A percentile compares a stretch with the other conserved stretches of the same genome.
These are phyloP conservation scores for Nigrospora oryzae DNA, from an alignment of 2,329 filamentous ascomycete genomes.

Conservation along the genomic window DNA sequence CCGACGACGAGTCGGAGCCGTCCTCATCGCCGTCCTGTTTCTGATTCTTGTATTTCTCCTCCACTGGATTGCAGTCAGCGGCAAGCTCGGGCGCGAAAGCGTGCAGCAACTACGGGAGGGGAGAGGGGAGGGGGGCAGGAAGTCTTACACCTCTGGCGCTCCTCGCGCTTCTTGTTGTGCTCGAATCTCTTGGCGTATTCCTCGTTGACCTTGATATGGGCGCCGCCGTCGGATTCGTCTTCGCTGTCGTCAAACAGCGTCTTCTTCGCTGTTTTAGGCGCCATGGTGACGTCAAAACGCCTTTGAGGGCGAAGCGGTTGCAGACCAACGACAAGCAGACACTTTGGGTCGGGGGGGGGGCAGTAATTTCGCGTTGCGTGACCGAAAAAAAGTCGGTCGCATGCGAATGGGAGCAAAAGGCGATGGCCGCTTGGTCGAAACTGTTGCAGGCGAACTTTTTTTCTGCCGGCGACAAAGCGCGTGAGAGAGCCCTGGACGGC, in stretches of 20 bases:
- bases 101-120: not conserved
- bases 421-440: no score
- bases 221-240: conserved; percentile 35
- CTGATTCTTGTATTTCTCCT: conserved; percentile 66
- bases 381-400: no score
- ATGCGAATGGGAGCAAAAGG: no score
- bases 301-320: no score
- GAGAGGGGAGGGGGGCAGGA: not conserved
- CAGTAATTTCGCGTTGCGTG: no score
- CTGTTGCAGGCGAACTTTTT: no score
- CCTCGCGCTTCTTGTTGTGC: conserved; percentile 94
- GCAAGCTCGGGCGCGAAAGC: conserved; percentile 4
- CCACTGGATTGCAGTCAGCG: conserved; percentile 47
- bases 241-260: conserved; percentile 49
- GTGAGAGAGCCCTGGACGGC: no score
- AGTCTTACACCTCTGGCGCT: conserved; percentile 58
- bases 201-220: conserved; percentile 72
- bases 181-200: conserved; percentile 87
- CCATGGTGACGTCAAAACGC: no score
- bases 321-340: no score
- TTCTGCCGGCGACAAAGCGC: no score
- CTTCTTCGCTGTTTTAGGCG: conserved; percentile 25
- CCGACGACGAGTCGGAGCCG: conserved; percentile 58
- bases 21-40: conserved; percentile 34
- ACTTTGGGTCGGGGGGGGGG: no score